Evolutionary conservation across 352 stramenopile species (phyloP).

Genomic region (Phytopythium boreale): DNA sequence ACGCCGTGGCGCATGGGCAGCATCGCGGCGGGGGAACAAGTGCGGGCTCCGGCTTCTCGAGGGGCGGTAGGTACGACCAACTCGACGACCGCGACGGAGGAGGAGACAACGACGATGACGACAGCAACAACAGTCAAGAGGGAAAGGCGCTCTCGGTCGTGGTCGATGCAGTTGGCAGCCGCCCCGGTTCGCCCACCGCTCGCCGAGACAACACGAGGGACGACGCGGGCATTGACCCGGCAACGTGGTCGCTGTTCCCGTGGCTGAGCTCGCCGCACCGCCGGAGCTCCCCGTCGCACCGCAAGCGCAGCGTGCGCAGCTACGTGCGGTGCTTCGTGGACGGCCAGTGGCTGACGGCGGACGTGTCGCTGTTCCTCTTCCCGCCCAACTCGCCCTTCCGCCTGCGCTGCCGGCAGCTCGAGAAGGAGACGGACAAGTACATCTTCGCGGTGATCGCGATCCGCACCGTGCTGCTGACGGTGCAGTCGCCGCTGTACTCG

Average conservation of each 20-base stretch:
- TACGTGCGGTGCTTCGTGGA: conserved; percentile 56
- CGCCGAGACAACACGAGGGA: neutral
- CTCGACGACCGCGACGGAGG: conserved; percentile 5
- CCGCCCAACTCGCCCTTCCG: conserved; percentile 65
- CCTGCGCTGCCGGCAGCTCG: conserved; percentile 58
- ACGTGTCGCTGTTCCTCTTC: conserved; percentile 80
- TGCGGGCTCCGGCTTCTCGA: neutral
- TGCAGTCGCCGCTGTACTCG: conserved; percentile 78
- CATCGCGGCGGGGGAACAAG: neutral
- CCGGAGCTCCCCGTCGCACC: neutral
- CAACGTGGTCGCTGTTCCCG: neutral
- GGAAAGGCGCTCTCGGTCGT: neutral
- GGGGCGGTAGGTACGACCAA: conserved; percentile 19
- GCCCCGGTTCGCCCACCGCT: neutral
- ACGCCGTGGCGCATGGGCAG: neutral
- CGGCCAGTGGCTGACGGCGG: conserved; percentile 70
- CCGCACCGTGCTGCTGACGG: conserved; percentile 63
- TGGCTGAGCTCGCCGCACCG: neutral
- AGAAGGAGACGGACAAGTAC: conserved; percentile 84
- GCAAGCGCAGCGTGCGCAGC: conserved; percentile 2
- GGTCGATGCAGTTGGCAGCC: neutral
- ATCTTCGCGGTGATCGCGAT: conserved; percentile 82
- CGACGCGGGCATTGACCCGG: neutral
- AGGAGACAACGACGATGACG: neutral
- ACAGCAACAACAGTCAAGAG: neutral